A percentile compares a stretch with the other conserved stretches of the same genome.
phyloP scores from a whole-genome alignment of 2,329 filamentous ascomycete genomes.

The Drechslerella dactyloides region DNA sequence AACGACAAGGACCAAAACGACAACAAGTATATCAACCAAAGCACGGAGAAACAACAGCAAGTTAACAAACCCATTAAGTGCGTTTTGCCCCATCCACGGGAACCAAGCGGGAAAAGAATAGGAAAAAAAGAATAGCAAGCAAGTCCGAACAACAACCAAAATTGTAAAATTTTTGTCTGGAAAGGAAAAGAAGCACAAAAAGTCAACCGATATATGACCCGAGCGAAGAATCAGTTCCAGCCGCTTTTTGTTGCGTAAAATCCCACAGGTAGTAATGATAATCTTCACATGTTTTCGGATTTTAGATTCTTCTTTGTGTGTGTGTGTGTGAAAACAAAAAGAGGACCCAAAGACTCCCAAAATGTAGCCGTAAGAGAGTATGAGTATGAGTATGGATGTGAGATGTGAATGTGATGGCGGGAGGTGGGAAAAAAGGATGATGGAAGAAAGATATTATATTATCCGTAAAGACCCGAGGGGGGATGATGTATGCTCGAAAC shows the following conservation, averaged over 20 bases:
- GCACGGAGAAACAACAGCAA: background rate
- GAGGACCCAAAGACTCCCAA: background rate
- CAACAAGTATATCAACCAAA: background rate
- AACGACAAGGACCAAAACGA: background rate
- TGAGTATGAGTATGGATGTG: too few relatives aligned
- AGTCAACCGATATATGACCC: conserved; percentile 49
- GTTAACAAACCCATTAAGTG: conserved; percentile 25
- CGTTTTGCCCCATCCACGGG: conserved; percentile 24
- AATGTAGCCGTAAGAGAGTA: too few relatives aligned
- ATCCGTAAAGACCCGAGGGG: conserved; percentile 49
- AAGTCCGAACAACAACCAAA: conserved; percentile 57
- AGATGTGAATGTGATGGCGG: background rate
- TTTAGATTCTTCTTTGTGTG: conserved; percentile 1
- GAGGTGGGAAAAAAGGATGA: background rate
- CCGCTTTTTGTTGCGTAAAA: conserved; percentile 34
- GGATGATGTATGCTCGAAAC: conserved; percentile 36
- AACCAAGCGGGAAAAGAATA: conserved; percentile 49
- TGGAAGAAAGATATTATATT: conserved; percentile 13
- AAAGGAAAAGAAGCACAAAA: conserved; percentile 54
- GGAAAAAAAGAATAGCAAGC: conserved; percentile 53
- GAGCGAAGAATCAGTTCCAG: conserved; percentile 32
- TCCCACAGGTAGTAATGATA: background rate
- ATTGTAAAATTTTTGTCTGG: conserved; percentile 51
- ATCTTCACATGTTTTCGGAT: background rate
- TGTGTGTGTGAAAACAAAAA: too few relatives aligned